These are phyloP conservation scores for Yarrowia porcina DNA, from an alignment of 805 yeast species.

Conservation along the genomic window DNA sequence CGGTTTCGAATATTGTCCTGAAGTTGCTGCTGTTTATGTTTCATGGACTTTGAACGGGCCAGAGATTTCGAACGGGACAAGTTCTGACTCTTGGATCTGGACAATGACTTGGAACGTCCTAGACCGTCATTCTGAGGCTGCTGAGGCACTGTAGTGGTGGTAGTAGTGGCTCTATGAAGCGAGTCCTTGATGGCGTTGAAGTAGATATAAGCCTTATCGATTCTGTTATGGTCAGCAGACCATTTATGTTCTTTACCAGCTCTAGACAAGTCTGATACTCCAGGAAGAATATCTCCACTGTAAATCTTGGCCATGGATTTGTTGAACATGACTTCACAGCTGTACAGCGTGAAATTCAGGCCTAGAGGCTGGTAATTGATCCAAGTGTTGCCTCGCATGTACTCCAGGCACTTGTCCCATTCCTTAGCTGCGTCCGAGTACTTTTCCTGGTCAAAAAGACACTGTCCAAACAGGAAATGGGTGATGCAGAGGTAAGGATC, in stretches of 20 bases:
- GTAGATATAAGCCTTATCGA: constrained; percentile 12
- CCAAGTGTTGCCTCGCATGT: constrained; percentile 26
- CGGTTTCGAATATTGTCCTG: constrained; percentile 24
- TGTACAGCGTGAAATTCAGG: constrained; percentile 9
- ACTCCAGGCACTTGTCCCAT: constrained; percentile 11
- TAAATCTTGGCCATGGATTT: constrained; percentile 6
- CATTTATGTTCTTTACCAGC: constrained; percentile 15
- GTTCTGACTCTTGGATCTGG: not conserved
- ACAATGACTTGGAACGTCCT: not conserved
- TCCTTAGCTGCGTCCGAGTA: constrained; percentile 13
- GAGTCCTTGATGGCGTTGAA: constrained; percentile 19
- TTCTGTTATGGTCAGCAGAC: constrained; percentile 2
- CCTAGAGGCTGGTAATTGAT: constrained; percentile 24
- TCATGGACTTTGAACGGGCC: constrained; percentile 8
- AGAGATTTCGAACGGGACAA: constrained; percentile 1
- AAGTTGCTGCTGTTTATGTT: constrained; percentile 17
- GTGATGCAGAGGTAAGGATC: constrained; percentile 22
- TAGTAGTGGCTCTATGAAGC: not conserved
- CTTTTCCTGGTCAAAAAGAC: constrained; percentile 10
- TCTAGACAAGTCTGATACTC: not conserved
- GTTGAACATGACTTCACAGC: constrained; percentile 11
- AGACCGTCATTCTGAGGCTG: not conserved
- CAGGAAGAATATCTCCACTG: constrained; percentile 1
- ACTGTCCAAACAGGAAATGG: constrained; percentile 10
- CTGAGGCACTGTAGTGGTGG: not conserved